Conservation (phyloP, 2,329 filamentous ascomycete genomes). For the Gliomastix tumulicola region DNA sequence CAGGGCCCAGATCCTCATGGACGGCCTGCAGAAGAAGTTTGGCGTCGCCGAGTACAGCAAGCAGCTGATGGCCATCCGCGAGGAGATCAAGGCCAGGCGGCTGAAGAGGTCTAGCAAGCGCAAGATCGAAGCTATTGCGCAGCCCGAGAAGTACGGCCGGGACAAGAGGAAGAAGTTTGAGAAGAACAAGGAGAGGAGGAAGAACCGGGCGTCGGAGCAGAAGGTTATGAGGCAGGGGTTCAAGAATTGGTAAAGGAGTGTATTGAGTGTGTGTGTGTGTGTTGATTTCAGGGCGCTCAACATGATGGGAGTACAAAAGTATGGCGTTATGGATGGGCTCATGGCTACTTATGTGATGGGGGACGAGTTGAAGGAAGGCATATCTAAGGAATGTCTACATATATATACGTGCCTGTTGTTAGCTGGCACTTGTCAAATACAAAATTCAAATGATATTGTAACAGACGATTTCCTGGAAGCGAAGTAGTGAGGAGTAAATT, state of each 20-base stretch:
- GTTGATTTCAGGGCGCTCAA: no score
- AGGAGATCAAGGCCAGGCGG: constrained; percentile 63
- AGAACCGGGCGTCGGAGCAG: constrained; percentile 68
- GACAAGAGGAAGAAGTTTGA: constrained; percentile 81
- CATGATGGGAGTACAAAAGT: no score
- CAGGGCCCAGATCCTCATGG: constrained; percentile 71
- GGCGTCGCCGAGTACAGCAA: constrained; percentile 75
- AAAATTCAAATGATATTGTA: no score
- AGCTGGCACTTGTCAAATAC: no score
- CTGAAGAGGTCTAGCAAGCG: constrained; percentile 75
- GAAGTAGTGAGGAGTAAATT: no score
- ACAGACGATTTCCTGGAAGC: no score
- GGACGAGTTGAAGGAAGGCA: no score
- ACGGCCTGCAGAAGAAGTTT: constrained; percentile 75
- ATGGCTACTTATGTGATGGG: no score
- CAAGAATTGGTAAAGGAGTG: constrained; percentile 44
- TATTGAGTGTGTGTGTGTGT: no score
- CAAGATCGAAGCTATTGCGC: constrained; percentile 77
- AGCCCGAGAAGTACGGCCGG: constrained; percentile 70
- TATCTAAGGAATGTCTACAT: no score
- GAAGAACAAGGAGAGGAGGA: constrained; percentile 75
- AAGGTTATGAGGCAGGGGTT: constrained; percentile 66
- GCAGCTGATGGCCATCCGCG: constrained; percentile 65
- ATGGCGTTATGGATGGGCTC: no score
- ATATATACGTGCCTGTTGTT: no score